These are phyloP conservation scores for Casuarina cunninghamiana DNA, from an alignment of 306 rosid species.

Conservation along the genomic window DNA sequence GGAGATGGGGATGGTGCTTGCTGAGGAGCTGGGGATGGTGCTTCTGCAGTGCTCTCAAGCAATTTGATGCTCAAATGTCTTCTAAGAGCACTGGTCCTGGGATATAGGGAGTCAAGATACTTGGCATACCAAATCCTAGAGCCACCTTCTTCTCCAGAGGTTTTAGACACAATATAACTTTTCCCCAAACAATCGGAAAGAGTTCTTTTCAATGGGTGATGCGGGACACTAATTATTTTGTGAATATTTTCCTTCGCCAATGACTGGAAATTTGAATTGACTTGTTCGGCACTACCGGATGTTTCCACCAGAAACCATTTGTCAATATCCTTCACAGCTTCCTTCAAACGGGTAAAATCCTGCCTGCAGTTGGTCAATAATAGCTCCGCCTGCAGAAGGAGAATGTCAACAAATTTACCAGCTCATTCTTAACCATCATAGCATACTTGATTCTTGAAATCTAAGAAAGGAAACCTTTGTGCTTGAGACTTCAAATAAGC, in stretches of 20 bases:
- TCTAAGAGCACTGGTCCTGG: constrained; percentile 43
- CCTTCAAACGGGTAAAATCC: constrained; percentile 55
- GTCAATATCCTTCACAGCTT: constrained; percentile 39
- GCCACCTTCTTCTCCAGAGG: constrained; percentile 51
- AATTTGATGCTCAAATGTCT: constrained; percentile 52
- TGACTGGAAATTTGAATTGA: constrained; percentile 38
- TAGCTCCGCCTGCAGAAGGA: constrained; percentile 64
- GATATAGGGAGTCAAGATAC: constrained; percentile 37
- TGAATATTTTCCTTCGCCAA: constrained; percentile 40
- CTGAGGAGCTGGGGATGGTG: constrained; percentile 26
- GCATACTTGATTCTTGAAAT: not conserved
- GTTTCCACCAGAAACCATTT: constrained; percentile 46
- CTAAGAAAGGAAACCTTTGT: not conserved
- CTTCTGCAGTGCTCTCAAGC: constrained; percentile 29
- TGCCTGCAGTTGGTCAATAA: constrained; percentile 60
- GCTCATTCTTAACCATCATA: constrained; percentile 18
- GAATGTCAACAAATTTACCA: constrained; percentile 35
- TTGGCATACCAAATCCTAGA: constrained; percentile 47
- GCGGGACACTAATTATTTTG: constrained; percentile 42
- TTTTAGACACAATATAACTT: constrained; percentile 31
- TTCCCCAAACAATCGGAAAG: constrained; percentile 66
- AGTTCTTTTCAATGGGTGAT: constrained; percentile 52
- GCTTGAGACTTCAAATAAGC: constrained; percentile 1
- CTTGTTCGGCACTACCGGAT: constrained; percentile 28
- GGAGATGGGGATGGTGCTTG: not conserved